Evolutionary conservation across 2,329 filamentous ascomycete species (phyloP), one percentile per base, ranked within the genome.

Genomic region (Herpotrichia juniperi): DNA sequence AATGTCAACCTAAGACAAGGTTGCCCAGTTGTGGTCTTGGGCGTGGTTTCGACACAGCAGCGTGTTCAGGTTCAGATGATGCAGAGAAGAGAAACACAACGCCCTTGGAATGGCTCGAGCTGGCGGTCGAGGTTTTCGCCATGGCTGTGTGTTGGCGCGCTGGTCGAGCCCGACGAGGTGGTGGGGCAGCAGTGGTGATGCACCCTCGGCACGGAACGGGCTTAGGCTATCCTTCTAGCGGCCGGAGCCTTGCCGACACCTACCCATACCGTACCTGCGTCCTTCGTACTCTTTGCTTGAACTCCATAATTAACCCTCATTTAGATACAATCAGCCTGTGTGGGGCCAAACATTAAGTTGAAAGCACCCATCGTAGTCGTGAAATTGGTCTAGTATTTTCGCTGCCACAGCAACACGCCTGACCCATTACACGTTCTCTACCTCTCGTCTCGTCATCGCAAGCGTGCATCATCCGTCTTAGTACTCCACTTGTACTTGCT

Each of bases 141-240:
- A 45, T 45, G 30, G 42, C 17, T 17, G n/a, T 14, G 42, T 32
- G 42, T 30, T 45, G 42, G 25, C 16, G 28, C 24, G 42, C 19
- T 37, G 34, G 34, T 37, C 37, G n/a, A n/a, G n/a, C n/a, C n/a
- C n/a, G 28, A 34, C 14, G 17, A 17, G 24, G n/a, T 45, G 17
- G 42, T 45, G 26, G 42, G 42, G 42, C 42, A 32, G 26, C n/a
- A n/a, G 24, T 11, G 19, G 21, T 45, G 24, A 43, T 9, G 4
- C 7, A 16, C 40, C 10, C 5, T 30, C 16, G 22, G 9, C 28
- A 32, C 42, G 42, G 16, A 45, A 45, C 11, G 19, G 30, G 42
- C 14, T 45, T 43, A 45, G 42, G 17, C 3, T 8, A 19, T n/a
- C 17, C 16, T 7, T 8, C 7, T 19, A 19, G 32, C 16, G 32